Evolutionary conservation across 1,284 basidiomycete genomes (phyloP), one percentile per base, ranked within the genome.

Genomic region (Neotropicomus parvogracilis): DNA sequence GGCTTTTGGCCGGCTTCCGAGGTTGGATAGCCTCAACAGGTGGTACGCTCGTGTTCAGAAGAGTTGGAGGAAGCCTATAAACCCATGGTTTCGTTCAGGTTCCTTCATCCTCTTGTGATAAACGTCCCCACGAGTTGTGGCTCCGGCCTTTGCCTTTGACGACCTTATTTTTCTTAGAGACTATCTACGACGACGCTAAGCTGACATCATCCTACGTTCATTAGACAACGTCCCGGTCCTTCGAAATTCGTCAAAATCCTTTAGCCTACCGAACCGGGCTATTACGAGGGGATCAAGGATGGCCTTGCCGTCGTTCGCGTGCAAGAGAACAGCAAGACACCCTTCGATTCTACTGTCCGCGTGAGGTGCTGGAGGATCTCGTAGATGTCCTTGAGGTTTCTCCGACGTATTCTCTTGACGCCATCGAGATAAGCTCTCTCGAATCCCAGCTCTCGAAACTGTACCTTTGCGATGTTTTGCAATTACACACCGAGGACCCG

Each of bases 171-270:
- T 17, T 19, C 11, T 8, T 16, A 16, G 16, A 34, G 3, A 17
- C n/a, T 14, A 35, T 27, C 14, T 11, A 6, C 16, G 17, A 45
- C n/a, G 31, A 59, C 47, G 49, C 12, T n/a, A n/a, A n/a, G n/a
- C n/a, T n/a, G n/a, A n/a, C n/a, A n/a, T n/a, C n/a, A n/a, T n/a
- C n/a, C n/a, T n/a, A n/a, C n/a, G n/a, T n/a, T n/a, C n/a, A n/a
- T n/a, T n/a, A n/a, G n/a, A n/a, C n/a, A n/a, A 14, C 27, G 7
- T 59, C 56, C 74, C 69, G 74, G 0, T 68, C 75, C 50, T 77
- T 79, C 50, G 62, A 68, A 26, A 58, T 67, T 20, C 65, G 72
- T 76, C 39, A 61, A 67, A 11, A 62, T 75, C 29, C 73, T 75
- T 13, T 71, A 75, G 51, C 63, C 69, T 12, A 9, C 49, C 28